phyloP scores from a whole-genome alignment of 2,329 filamentous ascomycete species.

The Colletotrichum ledebouriae region DNA sequence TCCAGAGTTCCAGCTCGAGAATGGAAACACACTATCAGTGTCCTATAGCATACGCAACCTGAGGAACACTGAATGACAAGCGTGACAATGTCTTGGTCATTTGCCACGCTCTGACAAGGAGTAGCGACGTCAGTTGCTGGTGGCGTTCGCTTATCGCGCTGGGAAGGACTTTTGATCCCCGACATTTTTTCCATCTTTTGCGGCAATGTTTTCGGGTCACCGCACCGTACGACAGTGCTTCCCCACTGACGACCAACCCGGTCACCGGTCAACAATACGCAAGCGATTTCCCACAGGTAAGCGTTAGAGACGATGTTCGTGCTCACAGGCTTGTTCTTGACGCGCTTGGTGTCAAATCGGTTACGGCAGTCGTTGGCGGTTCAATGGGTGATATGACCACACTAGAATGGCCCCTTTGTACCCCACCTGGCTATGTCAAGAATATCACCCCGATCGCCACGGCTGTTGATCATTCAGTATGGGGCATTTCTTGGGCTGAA shows the following conservation, averaged over 20 bases:
- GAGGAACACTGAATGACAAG: conserved; percentile 69
- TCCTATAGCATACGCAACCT: conserved; percentile 59
- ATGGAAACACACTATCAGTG: conserved; percentile 83
- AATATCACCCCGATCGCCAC: conserved; percentile 69
- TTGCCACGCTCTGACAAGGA: conserved; percentile 83
- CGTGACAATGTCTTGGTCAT: conserved; percentile 79
- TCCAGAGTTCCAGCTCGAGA: conserved; percentile 91
- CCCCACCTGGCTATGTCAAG: conserved; percentile 61
- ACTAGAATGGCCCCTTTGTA: conserved; percentile 70
- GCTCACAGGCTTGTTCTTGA: conserved; percentile 68
- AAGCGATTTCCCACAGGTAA: conserved; percentile 75
- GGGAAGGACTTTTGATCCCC: conserved; percentile 83
- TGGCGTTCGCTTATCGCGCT: conserved; percentile 86
- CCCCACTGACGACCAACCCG: conserved; percentile 60
- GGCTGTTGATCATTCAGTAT: conserved; percentile 67
- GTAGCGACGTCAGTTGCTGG: conserved; percentile 88
- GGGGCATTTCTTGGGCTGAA: conserved; percentile 72
- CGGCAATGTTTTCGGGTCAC: conserved; percentile 87
- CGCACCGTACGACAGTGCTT: conserved; percentile 87
- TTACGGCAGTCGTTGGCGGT: conserved; percentile 67
- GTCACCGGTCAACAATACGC: conserved; percentile 44
- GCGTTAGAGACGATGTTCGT: conserved; percentile 75
- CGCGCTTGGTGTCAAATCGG: conserved; percentile 64
- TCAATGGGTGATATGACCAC: conserved; percentile 72
- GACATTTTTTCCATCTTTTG: conserved; percentile 87